Evolutionary conservation across 805 yeast genomes (phyloP), one percentile per base, ranked within the genome.

Genomic region (Yarrowia yakushimensis): DNA sequence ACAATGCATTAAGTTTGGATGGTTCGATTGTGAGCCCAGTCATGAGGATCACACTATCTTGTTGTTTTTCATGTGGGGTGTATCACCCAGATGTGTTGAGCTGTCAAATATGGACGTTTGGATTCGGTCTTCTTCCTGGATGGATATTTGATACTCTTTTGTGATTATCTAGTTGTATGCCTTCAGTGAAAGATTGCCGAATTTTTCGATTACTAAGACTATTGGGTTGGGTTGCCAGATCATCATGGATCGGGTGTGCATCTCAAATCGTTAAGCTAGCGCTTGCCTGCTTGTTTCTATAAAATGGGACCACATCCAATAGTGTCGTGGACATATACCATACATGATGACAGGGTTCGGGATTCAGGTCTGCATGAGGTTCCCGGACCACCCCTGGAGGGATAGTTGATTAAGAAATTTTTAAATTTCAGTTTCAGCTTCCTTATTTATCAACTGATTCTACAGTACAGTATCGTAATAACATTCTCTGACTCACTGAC

Each of bases 1-100:
- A 23, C 31, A n/a, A 25, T 52, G 59, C 59, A 52, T 52, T 25
- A 36, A 33, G 42, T 52, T 36, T 12, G 23, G 43, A 36, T 52
- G 43, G 59, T 52, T 36, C 59, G 59, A 52, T 52, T 36, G 25
- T 30, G 23, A 45, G 25, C 25, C 25, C 13, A 18, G 41, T 36
- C 10, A 17, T 36, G 22, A 8, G 8, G 7, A 45, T 43, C 34
- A 43, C 50, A 43, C 50, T 33, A 43, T 43, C 50, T 17, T 42
- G n/a, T 13, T 1, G 41, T 9, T 36, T 17, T 36, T 36, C 23
- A 18, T 36, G 41, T 36, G 41, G 41, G 41, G 41, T 36, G 22
- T 13, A 36, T 36, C 41, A 1, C n/a, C 13, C 11, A 17, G 10
- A 7, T 17, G 37, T 18, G 3, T 17, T 36, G 41, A 1, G 0